Conservation (phyloP, 768 basidiomycete species). For the Hysterangium stoloniferum region DNA sequence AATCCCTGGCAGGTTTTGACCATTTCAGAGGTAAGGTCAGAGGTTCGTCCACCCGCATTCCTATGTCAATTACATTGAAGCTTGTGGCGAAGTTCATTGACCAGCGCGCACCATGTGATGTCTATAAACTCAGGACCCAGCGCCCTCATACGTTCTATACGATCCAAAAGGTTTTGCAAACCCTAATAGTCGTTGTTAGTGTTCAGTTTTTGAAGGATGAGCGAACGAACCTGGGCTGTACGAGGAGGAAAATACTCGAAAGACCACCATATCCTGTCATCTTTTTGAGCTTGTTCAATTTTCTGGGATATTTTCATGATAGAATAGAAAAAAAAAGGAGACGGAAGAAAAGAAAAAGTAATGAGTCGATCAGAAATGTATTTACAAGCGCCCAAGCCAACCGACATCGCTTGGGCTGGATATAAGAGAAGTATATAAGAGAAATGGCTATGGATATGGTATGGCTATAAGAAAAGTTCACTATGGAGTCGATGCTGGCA, state of each 20-base stretch:
- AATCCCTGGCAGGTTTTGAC: conserved; percentile 90
- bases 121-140: conserved; percentile 97
- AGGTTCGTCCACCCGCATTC: conserved; percentile 96
- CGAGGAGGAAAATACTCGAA: conserved; percentile 98
- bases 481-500: no score
- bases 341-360: no score
- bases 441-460: no score
- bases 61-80: conserved; percentile 30
- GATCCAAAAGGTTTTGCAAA: conserved; percentile 92
- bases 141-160: conserved; percentile 95
- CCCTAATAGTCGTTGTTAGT: conserved; percentile 40
- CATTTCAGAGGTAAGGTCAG: conserved; percentile 88
- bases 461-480: no score
- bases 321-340: no score
- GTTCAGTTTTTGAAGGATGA: neutral
- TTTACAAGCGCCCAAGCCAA: no score
- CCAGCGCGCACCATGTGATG: conserved; percentile 77
- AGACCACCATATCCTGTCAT: conserved; percentile 92
- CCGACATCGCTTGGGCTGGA: no score
- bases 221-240: conserved; percentile 71
- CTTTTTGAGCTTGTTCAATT: conserved; percentile 76
- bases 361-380: no score
- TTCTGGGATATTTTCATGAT: conserved; percentile 93
- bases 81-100: neutral
- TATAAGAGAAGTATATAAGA: no score